Evolutionary conservation across 305 asterid species (phyloP), one percentile per base, ranked within the genome.

Genomic region (Solanum hybrid): DNA sequence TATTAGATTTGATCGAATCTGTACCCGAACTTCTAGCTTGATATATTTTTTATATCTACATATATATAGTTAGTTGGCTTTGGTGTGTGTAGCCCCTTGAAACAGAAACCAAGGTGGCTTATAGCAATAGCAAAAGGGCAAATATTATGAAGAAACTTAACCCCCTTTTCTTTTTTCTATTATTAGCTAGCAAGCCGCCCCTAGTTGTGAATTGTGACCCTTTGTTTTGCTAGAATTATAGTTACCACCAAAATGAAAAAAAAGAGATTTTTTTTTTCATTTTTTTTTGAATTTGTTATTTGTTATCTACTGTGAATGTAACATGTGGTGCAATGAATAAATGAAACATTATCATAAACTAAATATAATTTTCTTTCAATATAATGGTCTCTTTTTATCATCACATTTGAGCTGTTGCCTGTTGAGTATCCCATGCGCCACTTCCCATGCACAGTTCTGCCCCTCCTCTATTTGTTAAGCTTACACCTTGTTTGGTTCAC

Each of bases 361-460:
- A 74, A 74, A 64, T 24, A 13, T 24, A 83, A 46, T 36, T 83
- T 51, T 7, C 11, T 83, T 28, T n/a, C 73, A 42, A 14, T 28
- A 31, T 31, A 75, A 75, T 83, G 69, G 87, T 46, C 74, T 84
- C 73, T 28, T 42, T 83, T 83, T 83, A 37, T 69, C 74, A 39
- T 88, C 46, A 35, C 74, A 35, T 18, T 67, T n/a, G 26, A 0
- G 69, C 11, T 82, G 69, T 92, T 93, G 95, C 93, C 96, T 61
- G 46, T 94, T 94, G 92, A 93, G 85, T 87, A 1, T 90, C 90
- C 95, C 93, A 94, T 93, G 89, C 94, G 95, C 95, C 96, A 89
- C 96, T 76, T 93, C 93, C 85, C 93, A 89, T 90, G 76, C 92
- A 71, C 36, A 34, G 12, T 86, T 88, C 40, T 84, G 87, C 74